Base-by-base conservation (phyloP, 768 basidiomycete genomes). In the Lepiota brunneoincarnata region DNA sequence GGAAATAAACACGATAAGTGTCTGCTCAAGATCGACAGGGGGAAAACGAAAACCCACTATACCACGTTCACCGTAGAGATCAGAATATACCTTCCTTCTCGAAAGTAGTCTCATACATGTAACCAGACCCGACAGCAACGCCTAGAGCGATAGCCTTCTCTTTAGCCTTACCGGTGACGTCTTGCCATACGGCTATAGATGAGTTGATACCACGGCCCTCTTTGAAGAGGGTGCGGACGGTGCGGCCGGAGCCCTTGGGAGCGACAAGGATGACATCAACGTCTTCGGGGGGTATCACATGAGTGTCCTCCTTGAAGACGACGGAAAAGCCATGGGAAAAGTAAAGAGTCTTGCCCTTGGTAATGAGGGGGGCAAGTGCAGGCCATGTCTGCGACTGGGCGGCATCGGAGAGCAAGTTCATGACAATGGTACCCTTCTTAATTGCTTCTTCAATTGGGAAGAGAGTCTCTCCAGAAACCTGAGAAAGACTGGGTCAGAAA, bases 281-380 rank as follows among this genome's bases (percentile, higher is more conserved):
- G 67, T 98, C 93, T 17, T 78, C 65, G 42, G 97, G 97, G 58
- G 93, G 91, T 52, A 95, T 64, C 61, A 99, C 93, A 53, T 95
- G 81, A 61, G 97, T 99, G 72, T 97, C 93, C 5, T 99, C 84
- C 81, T 95, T 93, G 86, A 88, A 99, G 51, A 99, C 93, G 60
- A 98, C 83, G 60, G 96, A 98, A 88, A 99, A 99, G 66, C 97
- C 97, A 72, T 99, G 97, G 5, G 96, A 93, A 81, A 99, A 99
- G 87, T 99, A 99, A 59, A 99, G 89, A n/a, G 97, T 99, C 83
- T 99, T 98, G 77, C 92, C 97, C 83, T 95, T 93, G 72, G 94
- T 98, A 79, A 98, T 95, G 66, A 98, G 85, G 51, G 97, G 96
- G 40, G 84, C 87, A 63, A 99, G 62, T 49, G 80, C 75, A 36